Evolutionary conservation across 2,329 filamentous ascomycete genomes (phyloP), one percentile per base, ranked within the genome.

Genomic region (Xylariaceae sp.): DNA sequence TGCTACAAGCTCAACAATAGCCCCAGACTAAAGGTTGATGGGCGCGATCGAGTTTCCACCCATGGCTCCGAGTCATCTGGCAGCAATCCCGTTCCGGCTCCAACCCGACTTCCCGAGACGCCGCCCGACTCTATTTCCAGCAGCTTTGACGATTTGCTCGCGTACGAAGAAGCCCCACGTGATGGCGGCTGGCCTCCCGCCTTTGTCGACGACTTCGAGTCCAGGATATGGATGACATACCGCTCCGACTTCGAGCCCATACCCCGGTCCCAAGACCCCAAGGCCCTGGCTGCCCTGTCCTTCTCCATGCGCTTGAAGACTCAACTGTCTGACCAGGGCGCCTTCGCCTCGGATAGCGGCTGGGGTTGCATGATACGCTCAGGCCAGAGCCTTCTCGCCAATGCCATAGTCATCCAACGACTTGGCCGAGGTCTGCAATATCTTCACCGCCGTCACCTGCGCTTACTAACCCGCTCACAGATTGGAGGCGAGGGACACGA

Each of bases 281-380:
- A 81, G 54, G 84, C 87, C 11, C 60, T 71, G 1, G 72, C 81
- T 3, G 70, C 79, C 6, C 78, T 97, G 68, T 94, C 87, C 3
- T 77, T 97, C 41, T 71, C 86, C 2, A 90, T 94, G 63, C 82
- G 88, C 35, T 70, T 97, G 51, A 85, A 88, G 55, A 89, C 73
- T 38, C 84, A 88, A 55, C 67, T 97, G 5, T 74, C 78, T 9
- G 87, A 95, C 34, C 78, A 86, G 41, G 73, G 73, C 17, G 88
- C 86, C 4, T 98, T 97, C 63, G 85, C 87, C 9, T 90, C 88
- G 2, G 92, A 98, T 60, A 89, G 87, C 8, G 92, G 92, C 36
- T 98, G 94, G 88, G 92, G 92, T 0, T 98, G 92, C 59, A 98
- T 98, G 92, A 97, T 98, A 53, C 74, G 92, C 43, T 96, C 90